Conservation (phyloP, 176 grass and related monocot genomes). For the Saccharum officinarum region DNA sequence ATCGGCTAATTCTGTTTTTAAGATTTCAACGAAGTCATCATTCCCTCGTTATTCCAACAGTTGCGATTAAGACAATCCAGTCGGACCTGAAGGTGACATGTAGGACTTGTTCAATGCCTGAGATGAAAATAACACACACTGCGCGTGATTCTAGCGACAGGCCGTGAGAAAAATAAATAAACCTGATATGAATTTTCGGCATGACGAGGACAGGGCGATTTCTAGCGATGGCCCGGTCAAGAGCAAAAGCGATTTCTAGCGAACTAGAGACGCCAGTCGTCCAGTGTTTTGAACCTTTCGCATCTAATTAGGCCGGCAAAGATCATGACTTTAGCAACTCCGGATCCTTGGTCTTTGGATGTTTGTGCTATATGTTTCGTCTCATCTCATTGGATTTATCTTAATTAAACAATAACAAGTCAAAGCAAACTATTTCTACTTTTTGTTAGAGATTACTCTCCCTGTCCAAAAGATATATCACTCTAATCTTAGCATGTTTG, state of each 20-base stretch:
- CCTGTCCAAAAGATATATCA: not conserved
- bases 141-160: too few relatives aligned
- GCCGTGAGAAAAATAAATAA: too few relatives aligned
- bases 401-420: not conserved
- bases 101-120: too few relatives aligned
- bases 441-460: not conserved
- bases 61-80: too few relatives aligned
- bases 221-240: too few relatives aligned
- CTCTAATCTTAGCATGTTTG: not conserved
- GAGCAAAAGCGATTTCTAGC: not conserved
- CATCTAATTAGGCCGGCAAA: not conserved
- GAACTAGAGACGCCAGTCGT: not conserved
- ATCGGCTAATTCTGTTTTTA: too few relatives aligned
- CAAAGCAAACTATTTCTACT: not conserved
- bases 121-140: too few relatives aligned
- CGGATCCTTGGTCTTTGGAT: not conserved
- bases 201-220: too few relatives aligned
- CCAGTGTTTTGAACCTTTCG: not conserved
- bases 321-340: not conserved
- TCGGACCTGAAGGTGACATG: too few relatives aligned
- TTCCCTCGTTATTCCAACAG: not conserved
- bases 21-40: not conserved
- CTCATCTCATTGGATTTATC: not conserved
- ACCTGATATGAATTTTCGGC: too few relatives aligned
- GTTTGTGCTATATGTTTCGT: not conserved